A percentile compares a stretch with the other conserved stretches of the same genome.
Conservation (phyloP, 208 protist genomes). For the Acanthamoeba triangularis region DNA sequence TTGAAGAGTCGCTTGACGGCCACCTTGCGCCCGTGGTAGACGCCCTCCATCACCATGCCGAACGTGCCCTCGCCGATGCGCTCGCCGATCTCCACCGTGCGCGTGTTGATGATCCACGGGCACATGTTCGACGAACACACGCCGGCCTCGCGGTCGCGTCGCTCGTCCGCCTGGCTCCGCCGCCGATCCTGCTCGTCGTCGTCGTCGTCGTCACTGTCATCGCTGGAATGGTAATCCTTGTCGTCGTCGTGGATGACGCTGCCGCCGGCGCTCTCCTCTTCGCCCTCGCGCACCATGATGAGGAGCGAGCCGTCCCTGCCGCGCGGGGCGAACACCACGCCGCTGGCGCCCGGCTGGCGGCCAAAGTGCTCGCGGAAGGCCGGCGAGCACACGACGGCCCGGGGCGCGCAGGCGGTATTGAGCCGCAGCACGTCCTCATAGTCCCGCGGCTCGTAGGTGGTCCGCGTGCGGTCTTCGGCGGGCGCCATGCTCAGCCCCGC, state of each 20-base stretch:
- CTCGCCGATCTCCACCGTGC: not conserved
- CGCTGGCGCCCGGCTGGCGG: not conserved
- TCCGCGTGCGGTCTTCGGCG: not conserved
- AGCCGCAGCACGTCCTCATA: not conserved
- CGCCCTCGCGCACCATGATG: not conserved
- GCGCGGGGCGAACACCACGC: not conserved
- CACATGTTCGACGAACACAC: not conserved
- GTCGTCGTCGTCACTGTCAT: not conserved
- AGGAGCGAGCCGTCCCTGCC: not conserved
- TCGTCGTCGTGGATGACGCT: not conserved
- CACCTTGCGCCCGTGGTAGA: not conserved
- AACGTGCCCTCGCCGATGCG: not conserved
- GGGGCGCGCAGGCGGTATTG: not conserved
- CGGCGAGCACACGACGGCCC: constrained; percentile 11
- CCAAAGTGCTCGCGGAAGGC: constrained; percentile 16
- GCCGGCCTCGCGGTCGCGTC: not conserved
- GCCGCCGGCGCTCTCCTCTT: not conserved
- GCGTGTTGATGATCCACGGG: constrained; percentile 19
- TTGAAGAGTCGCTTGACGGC: constrained; percentile 23
- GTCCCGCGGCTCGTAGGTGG: not conserved
- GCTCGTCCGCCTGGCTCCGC: not conserved
- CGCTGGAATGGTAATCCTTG: not conserved
- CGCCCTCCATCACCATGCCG: not conserved
- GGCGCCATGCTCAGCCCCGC: not conserved
- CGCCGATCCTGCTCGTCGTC: not conserved